These are phyloP conservation scores for Microsporum audouinii DNA, from an alignment of 2,329 filamentous ascomycete species.

Conservation along the genomic window DNA sequence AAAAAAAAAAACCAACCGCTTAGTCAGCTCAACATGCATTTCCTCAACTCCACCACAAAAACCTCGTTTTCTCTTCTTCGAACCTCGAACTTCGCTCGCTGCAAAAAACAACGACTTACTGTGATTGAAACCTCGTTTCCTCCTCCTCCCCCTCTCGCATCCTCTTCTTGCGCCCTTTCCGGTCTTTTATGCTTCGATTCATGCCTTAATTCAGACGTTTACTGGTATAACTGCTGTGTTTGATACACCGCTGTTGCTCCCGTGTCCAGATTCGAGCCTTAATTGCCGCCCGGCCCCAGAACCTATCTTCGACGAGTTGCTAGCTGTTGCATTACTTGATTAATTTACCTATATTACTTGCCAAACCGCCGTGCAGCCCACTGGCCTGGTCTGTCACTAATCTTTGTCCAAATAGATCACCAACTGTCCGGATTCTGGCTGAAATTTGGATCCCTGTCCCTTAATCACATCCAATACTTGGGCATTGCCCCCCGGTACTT, in stretches of 20 bases:
- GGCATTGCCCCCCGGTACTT: neutral
- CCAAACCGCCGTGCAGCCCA: conserved; percentile 29
- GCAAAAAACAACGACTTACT: neutral
- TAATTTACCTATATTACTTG: conserved; percentile 7
- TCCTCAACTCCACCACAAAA: neutral
- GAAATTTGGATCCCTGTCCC: conserved; percentile 3
- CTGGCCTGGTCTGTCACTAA: conserved; percentile 36
- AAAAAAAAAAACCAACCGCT: neutral
- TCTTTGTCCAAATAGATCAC: conserved; percentile 15
- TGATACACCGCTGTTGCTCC: conserved; percentile 34
- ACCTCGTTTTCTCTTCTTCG: neutral
- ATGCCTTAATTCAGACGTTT: conserved; percentile 5
- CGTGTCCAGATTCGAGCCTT: conserved; percentile 17
- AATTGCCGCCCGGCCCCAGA: conserved; percentile 6
- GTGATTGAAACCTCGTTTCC: neutral
- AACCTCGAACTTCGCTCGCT: neutral
- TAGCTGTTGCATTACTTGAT: conserved; percentile 3
- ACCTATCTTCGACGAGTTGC: conserved; percentile 1
- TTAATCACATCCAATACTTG: neutral
- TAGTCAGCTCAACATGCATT: neutral
- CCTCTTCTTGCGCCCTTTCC: conserved; percentile 1
- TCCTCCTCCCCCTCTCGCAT: neutral
- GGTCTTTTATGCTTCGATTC: conserved; percentile 3
- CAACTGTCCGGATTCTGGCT: conserved; percentile 6
- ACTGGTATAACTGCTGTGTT: conserved; percentile 29